phyloP scores from a whole-genome alignment of 805 yeast species.

The Yamadazyma endophytica region DNA sequence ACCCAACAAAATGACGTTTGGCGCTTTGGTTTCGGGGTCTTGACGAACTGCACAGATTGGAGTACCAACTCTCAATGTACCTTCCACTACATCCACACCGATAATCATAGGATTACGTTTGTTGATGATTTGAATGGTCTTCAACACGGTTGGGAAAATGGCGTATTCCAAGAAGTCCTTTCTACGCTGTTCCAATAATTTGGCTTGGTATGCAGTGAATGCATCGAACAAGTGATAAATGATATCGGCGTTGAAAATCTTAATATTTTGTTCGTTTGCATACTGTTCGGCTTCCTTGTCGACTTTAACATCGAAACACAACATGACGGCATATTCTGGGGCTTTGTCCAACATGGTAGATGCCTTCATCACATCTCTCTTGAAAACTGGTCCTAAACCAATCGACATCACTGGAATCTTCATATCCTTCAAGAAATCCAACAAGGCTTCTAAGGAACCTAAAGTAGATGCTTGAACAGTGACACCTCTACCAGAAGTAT shows the following conservation, averaged over 20 bases:
- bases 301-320: conserved; percentile 94
- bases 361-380: conserved; percentile 98
- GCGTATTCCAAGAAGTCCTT: conserved; percentile 85
- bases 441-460: conserved; percentile 95
- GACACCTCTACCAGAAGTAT: conserved; percentile 93
- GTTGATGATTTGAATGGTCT: conserved; percentile 93
- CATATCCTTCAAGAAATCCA: conserved; percentile 96
- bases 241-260: conserved; percentile 92
- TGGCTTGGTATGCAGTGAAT: conserved; percentile 86
- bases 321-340: conserved; percentile 93
- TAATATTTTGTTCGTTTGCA: conserved; percentile 89
- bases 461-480: conserved; percentile 97
- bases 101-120: conserved; percentile 99
- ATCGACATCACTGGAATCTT: conserved; percentile 99
- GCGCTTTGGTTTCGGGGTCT: conserved; percentile 80
- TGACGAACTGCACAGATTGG: conserved; percentile 91
- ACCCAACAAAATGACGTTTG: conserved; percentile 72
- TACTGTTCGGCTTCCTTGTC: conserved; percentile 99
- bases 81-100: conserved; percentile 96
- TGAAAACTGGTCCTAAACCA: conserved; percentile 96
- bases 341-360: conserved; percentile 96
- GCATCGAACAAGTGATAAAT: conserved; percentile 95
- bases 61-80: conserved; percentile 84
- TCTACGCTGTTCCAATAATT: conserved; percentile 85
- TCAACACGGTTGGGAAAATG: conserved; percentile 90